phyloP scores from a whole-genome alignment of 2,329 filamentous ascomycete genomes.

The Hypoxylon sp. region DNA sequence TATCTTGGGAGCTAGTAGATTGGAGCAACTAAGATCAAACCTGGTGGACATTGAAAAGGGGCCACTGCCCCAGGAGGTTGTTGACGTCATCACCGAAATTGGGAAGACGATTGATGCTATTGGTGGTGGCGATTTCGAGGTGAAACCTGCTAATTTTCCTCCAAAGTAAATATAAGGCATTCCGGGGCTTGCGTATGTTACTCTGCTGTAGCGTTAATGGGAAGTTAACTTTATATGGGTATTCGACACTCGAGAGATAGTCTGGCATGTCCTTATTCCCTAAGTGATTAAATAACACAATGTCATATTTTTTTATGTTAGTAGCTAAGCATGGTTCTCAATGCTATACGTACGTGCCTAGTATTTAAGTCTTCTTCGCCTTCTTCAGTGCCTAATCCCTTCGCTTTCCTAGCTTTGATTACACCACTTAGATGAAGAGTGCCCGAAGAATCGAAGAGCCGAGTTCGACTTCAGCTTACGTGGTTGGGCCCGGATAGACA shows the following conservation, averaged over 20 bases:
- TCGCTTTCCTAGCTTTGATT: neutral
- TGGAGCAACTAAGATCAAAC: slow-evolving; percentile 17
- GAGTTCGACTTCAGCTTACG: neutral
- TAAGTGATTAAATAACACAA: neutral
- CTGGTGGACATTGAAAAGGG: slow-evolving; percentile 25
- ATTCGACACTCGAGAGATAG: neutral
- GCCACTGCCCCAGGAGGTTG: slow-evolving; percentile 25
- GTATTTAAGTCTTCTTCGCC: neutral
- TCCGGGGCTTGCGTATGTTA: neutral
- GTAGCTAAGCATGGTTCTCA: neutral
- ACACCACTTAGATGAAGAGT: neutral
- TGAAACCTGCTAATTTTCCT: slow-evolving; percentile 50
- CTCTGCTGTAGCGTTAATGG: neutral
- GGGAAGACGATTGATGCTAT: slow-evolving; percentile 29
- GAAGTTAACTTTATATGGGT: neutral
- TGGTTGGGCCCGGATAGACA: neutral
- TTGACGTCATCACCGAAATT: slow-evolving; percentile 24
- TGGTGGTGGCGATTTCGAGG: slow-evolving; percentile 32
- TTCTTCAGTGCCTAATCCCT: neutral
- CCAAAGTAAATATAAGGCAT: slow-evolving; percentile 7
- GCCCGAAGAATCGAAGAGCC: neutral
- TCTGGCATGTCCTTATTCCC: neutral
- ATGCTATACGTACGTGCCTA: neutral
- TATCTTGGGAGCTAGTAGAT: slow-evolving; percentile 26
- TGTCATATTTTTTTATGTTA: neutral